phyloP scores from a whole-genome alignment of 305 asterid genomes.

The Rubia tinctorum region DNA sequence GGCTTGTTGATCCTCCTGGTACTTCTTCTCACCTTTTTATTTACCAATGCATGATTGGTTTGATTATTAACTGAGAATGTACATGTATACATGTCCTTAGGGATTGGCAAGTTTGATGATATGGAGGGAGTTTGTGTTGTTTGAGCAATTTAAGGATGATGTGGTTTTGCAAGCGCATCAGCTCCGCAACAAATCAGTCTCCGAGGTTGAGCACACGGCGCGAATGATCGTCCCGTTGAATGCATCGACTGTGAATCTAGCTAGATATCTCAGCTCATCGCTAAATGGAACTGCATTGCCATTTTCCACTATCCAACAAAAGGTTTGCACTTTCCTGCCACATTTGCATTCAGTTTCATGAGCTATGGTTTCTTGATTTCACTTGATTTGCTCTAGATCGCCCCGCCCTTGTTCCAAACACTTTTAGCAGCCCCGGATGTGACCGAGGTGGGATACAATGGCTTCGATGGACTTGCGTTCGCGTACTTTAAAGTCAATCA shows the following conservation, averaged over 20 bases:
- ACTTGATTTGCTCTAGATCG: conserved; percentile 15
- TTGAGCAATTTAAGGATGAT: conserved; percentile 9
- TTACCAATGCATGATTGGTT: background rate
- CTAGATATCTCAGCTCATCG: conserved; percentile 18
- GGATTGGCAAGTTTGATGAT: conserved; percentile 19
- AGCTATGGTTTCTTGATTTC: background rate
- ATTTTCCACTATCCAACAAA: conserved; percentile 19
- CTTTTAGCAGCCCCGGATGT: conserved; percentile 25
- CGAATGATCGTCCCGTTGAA: conserved; percentile 15
- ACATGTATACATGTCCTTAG: background rate
- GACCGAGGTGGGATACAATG: conserved; percentile 20
- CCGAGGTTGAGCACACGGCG: conserved; percentile 16
- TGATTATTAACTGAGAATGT: background rate
- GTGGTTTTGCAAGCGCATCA: background rate
- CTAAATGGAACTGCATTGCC: conserved; percentile 22
- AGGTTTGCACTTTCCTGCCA: conserved; percentile 3
- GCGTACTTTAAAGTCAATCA: conserved; percentile 12
- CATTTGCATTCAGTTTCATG: background rate
- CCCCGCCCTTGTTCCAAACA: conserved; percentile 22
- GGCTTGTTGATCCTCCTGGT: conserved; percentile 24
- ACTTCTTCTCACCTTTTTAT: background rate
- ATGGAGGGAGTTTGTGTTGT: background rate
- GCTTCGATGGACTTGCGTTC: conserved; percentile 22
- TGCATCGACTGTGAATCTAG: conserved; percentile 22
- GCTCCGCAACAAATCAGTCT: conserved; percentile 7